phyloP scores from a whole-genome alignment of 306 rosid genomes.

The Cercis canadensis region DNA sequence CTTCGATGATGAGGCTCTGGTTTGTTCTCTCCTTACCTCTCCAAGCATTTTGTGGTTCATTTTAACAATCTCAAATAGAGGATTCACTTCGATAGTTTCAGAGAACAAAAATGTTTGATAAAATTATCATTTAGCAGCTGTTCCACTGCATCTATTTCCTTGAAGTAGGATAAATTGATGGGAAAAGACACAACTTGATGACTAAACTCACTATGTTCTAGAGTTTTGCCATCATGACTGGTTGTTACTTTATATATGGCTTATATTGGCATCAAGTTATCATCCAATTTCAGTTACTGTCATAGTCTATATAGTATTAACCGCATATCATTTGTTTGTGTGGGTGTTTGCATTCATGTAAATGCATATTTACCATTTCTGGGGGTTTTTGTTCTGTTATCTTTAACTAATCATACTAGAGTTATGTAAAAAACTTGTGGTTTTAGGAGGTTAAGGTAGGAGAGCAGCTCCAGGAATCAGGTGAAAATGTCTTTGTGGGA shows the following conservation, averaged over 20 bases:
- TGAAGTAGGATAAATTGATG: background rate
- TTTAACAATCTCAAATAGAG: conserved; percentile 1
- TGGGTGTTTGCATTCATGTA: conserved; percentile 17
- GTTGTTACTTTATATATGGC: conserved; percentile 2
- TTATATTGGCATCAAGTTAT: background rate
- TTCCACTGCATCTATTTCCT: conserved; percentile 1
- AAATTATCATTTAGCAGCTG: background rate
- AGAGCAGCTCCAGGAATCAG: conserved; percentile 82
- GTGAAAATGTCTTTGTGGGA: conserved; percentile 92
- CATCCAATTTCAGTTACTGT: conserved; percentile 5
- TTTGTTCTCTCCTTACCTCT: conserved; percentile 54
- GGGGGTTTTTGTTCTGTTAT: background rate
- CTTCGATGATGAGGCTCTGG: conserved; percentile 86
- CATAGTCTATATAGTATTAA: background rate
- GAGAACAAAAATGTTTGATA: background rate
- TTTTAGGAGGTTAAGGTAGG: conserved; percentile 90
- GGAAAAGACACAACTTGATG: background rate
- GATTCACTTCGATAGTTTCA: background rate
- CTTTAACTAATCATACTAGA: conserved; percentile 15
- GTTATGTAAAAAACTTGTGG: conserved; percentile 22
- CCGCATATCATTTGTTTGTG: no score
- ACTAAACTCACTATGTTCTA: background rate
- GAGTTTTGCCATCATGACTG: background rate
- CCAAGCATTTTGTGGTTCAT: conserved; percentile 21
- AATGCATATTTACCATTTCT: background rate